These are phyloP conservation scores for Boletus subparvulus DNA, from an alignment of 768 basidiomycete genomes.

Conservation along the genomic window DNA sequence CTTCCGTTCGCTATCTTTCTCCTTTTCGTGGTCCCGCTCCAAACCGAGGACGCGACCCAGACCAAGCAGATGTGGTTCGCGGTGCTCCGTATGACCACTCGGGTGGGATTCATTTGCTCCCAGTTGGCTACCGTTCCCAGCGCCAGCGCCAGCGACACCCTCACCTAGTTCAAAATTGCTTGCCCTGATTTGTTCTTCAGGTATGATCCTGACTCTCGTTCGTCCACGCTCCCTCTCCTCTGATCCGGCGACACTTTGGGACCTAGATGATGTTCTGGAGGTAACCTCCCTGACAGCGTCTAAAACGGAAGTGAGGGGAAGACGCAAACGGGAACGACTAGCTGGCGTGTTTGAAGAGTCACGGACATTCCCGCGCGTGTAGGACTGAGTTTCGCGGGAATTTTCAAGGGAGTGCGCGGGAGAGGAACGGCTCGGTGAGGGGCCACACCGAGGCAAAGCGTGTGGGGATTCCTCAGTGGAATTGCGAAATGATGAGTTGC, in stretches of 20 bases:
- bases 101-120: neutral
- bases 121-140: neutral
- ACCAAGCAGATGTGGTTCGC: slow-evolving; percentile 22
- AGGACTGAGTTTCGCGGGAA: neutral
- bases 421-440: neutral
- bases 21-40: slow-evolving; percentile 17
- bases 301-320: slow-evolving; percentile 18
- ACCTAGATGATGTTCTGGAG: slow-evolving; percentile 12
- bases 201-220: slow-evolving; percentile 13
- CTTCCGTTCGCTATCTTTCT: slow-evolving; percentile 24
- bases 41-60: slow-evolving; percentile 37
- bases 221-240: slow-evolving; percentile 33
- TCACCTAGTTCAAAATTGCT: neutral
- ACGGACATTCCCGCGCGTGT: neutral
- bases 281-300: slow-evolving; percentile 20
- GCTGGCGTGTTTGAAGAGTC: slow-evolving; percentile 2
- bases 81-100: slow-evolving; percentile 2
- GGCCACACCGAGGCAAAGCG: neutral
- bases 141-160: neutral
- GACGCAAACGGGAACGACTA: slow-evolving; percentile 17
- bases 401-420: slow-evolving; percentile 3
- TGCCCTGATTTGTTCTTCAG: neutral
- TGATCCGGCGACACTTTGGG: slow-evolving; percentile 34
- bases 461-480: slow-evolving; percentile 26
- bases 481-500: slow-evolving; percentile 30